A percentile compares a stretch with the other conserved stretches of the same genome.
Conservation (phyloP, 352 stramenopile genomes). For the Discostella stelligera region DNA sequence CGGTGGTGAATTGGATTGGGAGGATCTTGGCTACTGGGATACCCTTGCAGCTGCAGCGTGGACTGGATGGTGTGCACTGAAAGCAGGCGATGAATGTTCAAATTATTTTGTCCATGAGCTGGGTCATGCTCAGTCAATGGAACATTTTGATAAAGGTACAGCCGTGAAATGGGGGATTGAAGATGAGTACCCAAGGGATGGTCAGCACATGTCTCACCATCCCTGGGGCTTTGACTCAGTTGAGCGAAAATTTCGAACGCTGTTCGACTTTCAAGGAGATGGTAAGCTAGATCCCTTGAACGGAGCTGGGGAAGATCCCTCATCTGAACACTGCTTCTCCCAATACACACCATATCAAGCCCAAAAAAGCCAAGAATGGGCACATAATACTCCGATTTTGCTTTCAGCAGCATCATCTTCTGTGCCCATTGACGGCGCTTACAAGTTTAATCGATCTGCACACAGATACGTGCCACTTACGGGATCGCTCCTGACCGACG, state of each 20-base stretch:
- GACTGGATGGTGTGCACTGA: conserved; percentile 47
- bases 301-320: conserved; percentile 22
- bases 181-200: conserved; percentile 48
- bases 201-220: conserved; percentile 18
- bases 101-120: conserved; percentile 48
- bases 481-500: conserved; percentile 9
- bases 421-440: conserved; percentile 31
- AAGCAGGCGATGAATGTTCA: conserved; percentile 37
- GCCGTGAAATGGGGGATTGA: conserved; percentile 30
- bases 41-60: conserved; percentile 34
- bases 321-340: conserved; percentile 29
- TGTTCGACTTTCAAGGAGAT: conserved; percentile 24
- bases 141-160: conserved; percentile 35
- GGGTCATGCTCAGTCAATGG: conserved; percentile 37
- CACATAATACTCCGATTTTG: conserved; percentile 16
- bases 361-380: conserved; percentile 40
- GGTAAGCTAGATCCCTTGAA: conserved; percentile 42
- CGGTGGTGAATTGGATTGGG: conserved; percentile 21
- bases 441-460: conserved; percentile 24
- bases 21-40: conserved; percentile 45
- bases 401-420: conserved; percentile 26
- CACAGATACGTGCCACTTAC: conserved; percentile 14
- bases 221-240: conserved; percentile 45
- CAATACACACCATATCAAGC: conserved; percentile 49
- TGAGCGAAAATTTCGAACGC: conserved; percentile 31